Evolutionary conservation across 345 rosid genomes (phyloP), one percentile per base, ranked within the genome.

Genomic region (Salix exigua): DNA sequence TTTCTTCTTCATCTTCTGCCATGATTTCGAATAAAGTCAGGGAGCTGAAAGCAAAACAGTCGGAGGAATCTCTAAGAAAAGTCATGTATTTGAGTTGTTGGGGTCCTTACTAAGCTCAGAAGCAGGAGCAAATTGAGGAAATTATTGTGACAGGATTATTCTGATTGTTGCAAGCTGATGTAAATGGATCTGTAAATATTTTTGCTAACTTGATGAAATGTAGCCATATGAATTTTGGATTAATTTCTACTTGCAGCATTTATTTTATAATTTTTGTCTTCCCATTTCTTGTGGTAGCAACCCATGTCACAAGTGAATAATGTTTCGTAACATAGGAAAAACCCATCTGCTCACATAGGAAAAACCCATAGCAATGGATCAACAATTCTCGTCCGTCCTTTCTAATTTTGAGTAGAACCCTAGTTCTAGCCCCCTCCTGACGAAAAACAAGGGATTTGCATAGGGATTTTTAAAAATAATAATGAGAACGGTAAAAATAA

Each of bases 1-100:
- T 87, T n/a, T 77, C 91, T 13, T 74, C 92, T 18, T 70, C 88
- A 1, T 72, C 91, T 1, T 62, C 89, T 5, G 70, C 85, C 0
- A 71, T 66, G 44, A 71, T 68, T 31, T 66, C 82, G 1, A 7
- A 4, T 19, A 70, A 68, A 11, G 11, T 26, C 0, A 68, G 66
- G 3, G 77, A 83, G 4, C 4, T 55, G 35, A 73, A 72, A 40
- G 50, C 77, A 10, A 75, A 77, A 5, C 82, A 75, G 6, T 68
- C 80, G 0, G 82, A 80, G 77, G 80, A 84, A 37, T 82, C 79
- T 16, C 67, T 74, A 42, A 44, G 68, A 40, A 82, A 70, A 75
- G 84, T 82, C 50, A 82, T 74, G 81, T 71, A 82, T 79, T 61
- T 82, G 28, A 71, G 73, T 17, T 82, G 75, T 46, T 78, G 79